These are phyloP conservation scores for Arxiozyma telluris DNA, from an alignment of 1,139 yeast species.

Conservation along the genomic window DNA sequence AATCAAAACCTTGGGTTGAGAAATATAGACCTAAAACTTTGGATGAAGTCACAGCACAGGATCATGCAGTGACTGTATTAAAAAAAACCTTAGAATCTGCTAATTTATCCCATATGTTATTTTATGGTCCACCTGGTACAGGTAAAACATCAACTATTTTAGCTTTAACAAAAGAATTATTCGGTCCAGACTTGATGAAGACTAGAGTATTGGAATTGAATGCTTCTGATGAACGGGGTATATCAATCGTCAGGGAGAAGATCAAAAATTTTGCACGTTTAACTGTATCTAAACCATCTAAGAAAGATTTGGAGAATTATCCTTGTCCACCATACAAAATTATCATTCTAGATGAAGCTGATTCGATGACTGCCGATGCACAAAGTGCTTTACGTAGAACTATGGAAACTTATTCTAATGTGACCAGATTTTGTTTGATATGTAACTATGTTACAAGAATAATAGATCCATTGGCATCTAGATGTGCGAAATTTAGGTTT, in stretches of 20 bases:
- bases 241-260: constrained; percentile 82
- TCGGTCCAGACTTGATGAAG: constrained; percentile 63
- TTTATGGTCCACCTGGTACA: constrained; percentile 97
- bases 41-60: constrained; percentile 86
- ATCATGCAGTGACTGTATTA: constrained; percentile 78
- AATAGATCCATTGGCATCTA: constrained; percentile 90
- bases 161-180: constrained; percentile 78
- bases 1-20: constrained; percentile 32
- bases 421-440: constrained; percentile 85
- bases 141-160: constrained; percentile 91
- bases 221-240: constrained; percentile 96
- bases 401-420: constrained; percentile 88
- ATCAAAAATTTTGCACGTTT: constrained; percentile 87
- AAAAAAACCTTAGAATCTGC: constrained; percentile 70
- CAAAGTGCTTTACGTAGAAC: constrained; percentile 92
- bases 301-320: constrained; percentile 56
- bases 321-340: constrained; percentile 95
- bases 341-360: constrained; percentile 85
- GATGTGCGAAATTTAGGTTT: constrained; percentile 93
- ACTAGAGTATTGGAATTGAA: constrained; percentile 81
- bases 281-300: constrained; percentile 71
- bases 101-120: constrained; percentile 88
- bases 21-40: constrained; percentile 56
- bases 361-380: constrained; percentile 97
- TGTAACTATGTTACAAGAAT: constrained; percentile 95